Percentiles rank a stretch among this genome's conserved stretches.
Conservation (phyloP, 1,284 basidiomycete species). For the Anthracocystis panici-leucophaei region DNA sequence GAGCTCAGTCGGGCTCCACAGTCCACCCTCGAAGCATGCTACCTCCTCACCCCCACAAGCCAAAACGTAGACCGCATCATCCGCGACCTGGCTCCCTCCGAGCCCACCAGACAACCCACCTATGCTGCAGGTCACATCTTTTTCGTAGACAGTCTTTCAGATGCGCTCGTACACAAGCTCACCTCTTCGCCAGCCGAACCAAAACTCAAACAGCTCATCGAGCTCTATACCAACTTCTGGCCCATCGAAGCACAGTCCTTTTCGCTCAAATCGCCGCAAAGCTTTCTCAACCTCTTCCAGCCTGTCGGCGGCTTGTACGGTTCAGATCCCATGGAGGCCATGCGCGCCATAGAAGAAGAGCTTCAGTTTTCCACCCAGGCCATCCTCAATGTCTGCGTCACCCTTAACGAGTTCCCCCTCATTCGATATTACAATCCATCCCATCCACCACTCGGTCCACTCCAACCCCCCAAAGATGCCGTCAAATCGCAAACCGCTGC, state of each 20-base stretch:
- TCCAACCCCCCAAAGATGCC: conserved; percentile 56
- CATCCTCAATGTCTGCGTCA: conserved; percentile 82
- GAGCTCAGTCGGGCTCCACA: conserved; percentile 59
- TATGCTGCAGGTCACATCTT: conserved; percentile 92
- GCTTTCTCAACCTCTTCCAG: conserved; percentile 52
- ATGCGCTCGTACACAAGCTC: conserved; percentile 62
- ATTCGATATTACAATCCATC: conserved; percentile 91
- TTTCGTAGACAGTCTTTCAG: conserved; percentile 85
- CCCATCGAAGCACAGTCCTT: conserved; percentile 61
- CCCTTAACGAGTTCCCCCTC: conserved; percentile 91
- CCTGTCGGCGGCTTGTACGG: conserved; percentile 72
- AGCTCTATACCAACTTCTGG: conserved; percentile 67
- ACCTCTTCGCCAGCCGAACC: conserved; percentile 66
- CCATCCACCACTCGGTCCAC: conserved; percentile 85
- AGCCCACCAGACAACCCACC: conserved; percentile 71
- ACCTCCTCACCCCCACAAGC: conserved; percentile 91
- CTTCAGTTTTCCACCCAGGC: conserved; percentile 62
- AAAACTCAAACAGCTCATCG: conserved; percentile 64
- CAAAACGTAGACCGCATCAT: conserved; percentile 94
- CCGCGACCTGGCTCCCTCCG: conserved; percentile 58
- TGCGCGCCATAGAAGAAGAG: conserved; percentile 63
- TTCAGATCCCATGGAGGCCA: conserved; percentile 55
- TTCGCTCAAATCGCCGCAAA: conserved; percentile 61
- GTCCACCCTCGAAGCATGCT: conserved; percentile 71
- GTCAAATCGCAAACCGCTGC: conserved; percentile 49